Base-by-base conservation (phyloP, 495 filamentous ascomycete genomes). In the Aspergillus leporis region DNA sequence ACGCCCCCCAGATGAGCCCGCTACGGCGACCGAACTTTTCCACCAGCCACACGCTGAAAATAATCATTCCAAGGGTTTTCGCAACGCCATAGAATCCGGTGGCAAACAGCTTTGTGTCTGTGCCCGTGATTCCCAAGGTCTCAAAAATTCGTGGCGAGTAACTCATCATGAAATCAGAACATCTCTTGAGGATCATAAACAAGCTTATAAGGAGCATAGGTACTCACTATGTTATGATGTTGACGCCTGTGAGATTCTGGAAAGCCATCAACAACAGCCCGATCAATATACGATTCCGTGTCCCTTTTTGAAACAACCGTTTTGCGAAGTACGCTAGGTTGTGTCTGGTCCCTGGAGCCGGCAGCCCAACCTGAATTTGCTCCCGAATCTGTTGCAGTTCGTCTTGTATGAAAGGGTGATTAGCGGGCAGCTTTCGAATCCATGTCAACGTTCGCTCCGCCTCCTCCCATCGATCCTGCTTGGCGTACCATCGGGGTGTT, bases 1-100 rank as follows among this genome's bases (percentile, higher is more conserved):
- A 53, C 77, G 80, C 82, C 2, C 87, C 89, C 75, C 81, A 84
- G 59, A 89, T 74, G 25, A 91, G 78, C 41, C 81, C 83, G 19
- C 81, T 77, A 7, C 84, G 77, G 9, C 87, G 77, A 12, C 86
- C 87, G 2, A 88, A 71, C 4, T 81, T 78, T 63, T 90, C 87
- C 43, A 82, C 83, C 51, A 83, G 78, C 66, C 87, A 87, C 41
- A 84, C 55, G 18, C 87, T 73, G 74, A 85, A 88, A 25, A 79
- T 47, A 31, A 71, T 68, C 23, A 83, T 86, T 46, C 80, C 63
- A 5, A 69, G 69, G 16, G 77, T 85, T 55, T 71, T 76, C 22
- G 70, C 75, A 0, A 68, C 55, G 13, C 75, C 75, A 23, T 74
- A 76, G 32, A 78, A 60, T 6, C 75, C 75, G 1, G 75, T 76